phyloP scores from a whole-genome alignment of 768 basidiomycete genomes.

The Coprinopsis cinerea region DNA sequence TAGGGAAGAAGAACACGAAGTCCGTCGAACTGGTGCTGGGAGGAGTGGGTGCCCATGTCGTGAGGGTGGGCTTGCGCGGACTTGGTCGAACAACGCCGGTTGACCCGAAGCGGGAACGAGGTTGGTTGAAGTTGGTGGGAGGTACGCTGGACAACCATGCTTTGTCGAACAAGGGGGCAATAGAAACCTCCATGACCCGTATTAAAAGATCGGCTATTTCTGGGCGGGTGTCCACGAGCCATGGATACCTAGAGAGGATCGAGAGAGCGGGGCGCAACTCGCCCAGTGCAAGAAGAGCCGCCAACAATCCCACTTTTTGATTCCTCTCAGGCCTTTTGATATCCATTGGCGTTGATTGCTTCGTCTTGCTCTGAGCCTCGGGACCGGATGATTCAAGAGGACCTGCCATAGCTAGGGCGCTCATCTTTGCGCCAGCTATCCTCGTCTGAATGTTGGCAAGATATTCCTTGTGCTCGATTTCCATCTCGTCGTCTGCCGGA shows the following conservation, averaged over 20 bases:
- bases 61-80: slow-evolving; percentile 60
- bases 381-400: slow-evolving; percentile 54
- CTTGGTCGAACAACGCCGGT: slow-evolving; percentile 48
- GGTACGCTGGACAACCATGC: no score
- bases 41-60: slow-evolving; percentile 74
- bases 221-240: slow-evolving; percentile 74
- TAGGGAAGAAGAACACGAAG: slow-evolving; percentile 88
- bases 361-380: slow-evolving; percentile 33
- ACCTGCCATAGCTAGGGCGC: slow-evolving; percentile 80
- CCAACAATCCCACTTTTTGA: slow-evolving; percentile 76
- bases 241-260: slow-evolving; percentile 78
- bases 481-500: slow-evolving; percentile 77
- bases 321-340: slow-evolving; percentile 48
- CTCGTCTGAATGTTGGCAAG: slow-evolving; percentile 54
- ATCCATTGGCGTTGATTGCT: slow-evolving; percentile 34
- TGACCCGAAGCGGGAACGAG: slow-evolving; percentile 58
- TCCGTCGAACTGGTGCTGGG: slow-evolving; percentile 67
- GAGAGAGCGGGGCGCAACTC: slow-evolving; percentile 72
- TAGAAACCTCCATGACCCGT: slow-evolving; percentile 63
- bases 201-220: slow-evolving; percentile 86
- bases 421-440: slow-evolving; percentile 63
- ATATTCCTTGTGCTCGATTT: slow-evolving; percentile 58
- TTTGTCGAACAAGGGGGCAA: slow-evolving; percentile 67
- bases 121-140: slow-evolving; percentile 55
- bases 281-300: slow-evolving; percentile 81